These are phyloP conservation scores for Moelleriella libera DNA, from an alignment of 2,329 filamentous ascomycete species.

Conservation along the genomic window DNA sequence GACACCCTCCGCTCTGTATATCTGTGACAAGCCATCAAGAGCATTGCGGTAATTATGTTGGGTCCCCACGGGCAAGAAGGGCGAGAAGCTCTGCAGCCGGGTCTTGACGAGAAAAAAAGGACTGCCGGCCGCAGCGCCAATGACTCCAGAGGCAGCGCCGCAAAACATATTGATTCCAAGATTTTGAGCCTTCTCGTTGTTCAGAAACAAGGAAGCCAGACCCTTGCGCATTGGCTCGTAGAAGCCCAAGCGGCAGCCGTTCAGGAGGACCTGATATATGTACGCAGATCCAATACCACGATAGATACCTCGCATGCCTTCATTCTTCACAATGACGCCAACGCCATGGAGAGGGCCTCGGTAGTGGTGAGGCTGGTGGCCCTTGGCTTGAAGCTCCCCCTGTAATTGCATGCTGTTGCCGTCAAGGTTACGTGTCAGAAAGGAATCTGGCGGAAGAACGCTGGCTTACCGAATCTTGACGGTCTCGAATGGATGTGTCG, in stretches of 20 bases:
- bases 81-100: constrained; percentile 82
- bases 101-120: constrained; percentile 99
- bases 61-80: constrained; percentile 88
- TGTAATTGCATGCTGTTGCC: constrained; percentile 72
- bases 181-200: constrained; percentile 62
- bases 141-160: constrained; percentile 74
- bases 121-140: constrained; percentile 84
- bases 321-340: constrained; percentile 77
- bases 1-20: constrained; percentile 65
- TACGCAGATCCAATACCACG: constrained; percentile 86
- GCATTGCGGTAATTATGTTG: constrained; percentile 87
- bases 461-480: constrained; percentile 80
- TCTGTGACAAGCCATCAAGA: constrained; percentile 66
- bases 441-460: not conserved
- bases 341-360: constrained; percentile 85
- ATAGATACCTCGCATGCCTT: constrained; percentile 74
- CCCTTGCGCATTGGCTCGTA: constrained; percentile 83
- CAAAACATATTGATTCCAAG: constrained; percentile 88
- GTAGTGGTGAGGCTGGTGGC: constrained; percentile 77
- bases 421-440: not conserved
- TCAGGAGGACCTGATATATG: constrained; percentile 89
- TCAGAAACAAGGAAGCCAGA: constrained; percentile 55
- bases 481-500: constrained; percentile 95
- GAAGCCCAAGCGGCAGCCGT: constrained; percentile 91
- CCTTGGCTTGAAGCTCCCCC: constrained; percentile 82